Base-by-base conservation (phyloP, 495 filamentous ascomycete species). In the Letharia columbiana region DNA sequence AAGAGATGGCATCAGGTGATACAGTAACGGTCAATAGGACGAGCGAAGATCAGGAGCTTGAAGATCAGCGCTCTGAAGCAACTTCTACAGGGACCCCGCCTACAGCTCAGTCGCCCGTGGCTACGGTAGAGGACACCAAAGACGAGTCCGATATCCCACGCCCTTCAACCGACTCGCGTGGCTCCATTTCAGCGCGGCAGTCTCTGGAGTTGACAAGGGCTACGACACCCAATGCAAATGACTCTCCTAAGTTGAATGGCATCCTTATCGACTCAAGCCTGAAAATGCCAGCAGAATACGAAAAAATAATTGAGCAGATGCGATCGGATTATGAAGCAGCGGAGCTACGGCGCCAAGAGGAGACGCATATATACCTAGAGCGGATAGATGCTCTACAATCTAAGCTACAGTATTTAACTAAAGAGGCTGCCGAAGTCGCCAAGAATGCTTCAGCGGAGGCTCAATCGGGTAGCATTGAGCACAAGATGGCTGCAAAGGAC, bases 371-470 rank as follows among this genome's bases (percentile, higher is more conserved):
- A 15, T 92, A 95, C 66, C 83, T 92, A 17, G 94, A 97, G 75
- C 86, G 90, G 4, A 96, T 98, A 49, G 94, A 98, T 76, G 89
- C 95, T 28, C 79, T 98, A 13, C 89, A 96, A 73, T 85, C 90
- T 10, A 97, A 97, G 72, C 80, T 98, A 37, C 86, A 90, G 64
- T 96, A 93, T 73, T 81, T 98, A 7, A 87, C 92, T 4, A 87
- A 86, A 63, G 88, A 92, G 68, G 86, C 88, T 45, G 84, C 88
- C 1, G 89, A 91, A 40, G 80, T 87, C 1, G 87, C 92, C 8
- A 83, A 84, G 67, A 83, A 81, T 61, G 83, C 87, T 5, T 86
- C 84, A 4, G 75, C 81, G 7, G 78, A 81, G 23, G 84, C 88
- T 3, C 78, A 84, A 12, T 73, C 84, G 1, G 87, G 87, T 4